Base-by-base conservation (phyloP, 2,329 filamentous ascomycete genomes). In the Cercospora beticola region DNA sequence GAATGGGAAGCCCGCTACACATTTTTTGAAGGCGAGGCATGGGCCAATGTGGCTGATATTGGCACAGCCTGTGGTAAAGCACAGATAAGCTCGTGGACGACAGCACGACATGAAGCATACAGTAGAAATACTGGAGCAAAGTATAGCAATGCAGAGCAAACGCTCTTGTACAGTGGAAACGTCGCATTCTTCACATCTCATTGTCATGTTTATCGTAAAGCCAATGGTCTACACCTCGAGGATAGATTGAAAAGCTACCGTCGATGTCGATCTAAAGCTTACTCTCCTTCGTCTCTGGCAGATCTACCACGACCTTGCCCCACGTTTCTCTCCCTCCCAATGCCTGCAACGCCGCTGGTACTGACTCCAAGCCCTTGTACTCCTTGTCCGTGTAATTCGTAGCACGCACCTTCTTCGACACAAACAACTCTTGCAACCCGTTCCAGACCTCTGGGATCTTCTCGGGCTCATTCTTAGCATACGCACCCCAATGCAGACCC, bases 231-330 rank as follows among this genome's bases (percentile, higher is more conserved):
- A 43, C 14, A n/a, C 16, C 36, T n/a, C 36, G 16, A 43, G 36
- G 36, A 28, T 30, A 31, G 16, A 33, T 31, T 33, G 26, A 23
- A 14, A 14, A 52, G 46, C 18, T 52, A 52, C 46, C 4, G 21
- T 23, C 46, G 9, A 52, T 14, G 9, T 54, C 31, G 28, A 46
- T 59, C 64, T 77, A 80, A 54, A 82, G 66, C 75, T 79, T 78
- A 66, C 76, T 76, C 71, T 84, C 83, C 6, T 83, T 85, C 56
- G 88, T 85, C 74, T 93, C 91, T 1, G 90, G 89, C 52, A 98
- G 84, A 81, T 92, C 92, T 21, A 97, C 90, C 1, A 97, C 92
- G 0, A 98, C 94, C 85, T 98, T 98, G 0, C 94, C 94, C 94
- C 94, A 98, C 1, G 93, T 97, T 62, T 91, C 92, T 68, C 94